phyloP scores from a whole-genome alignment of 2,329 filamentous ascomycete genomes.

The Knoxdaviesia capensis region DNA sequence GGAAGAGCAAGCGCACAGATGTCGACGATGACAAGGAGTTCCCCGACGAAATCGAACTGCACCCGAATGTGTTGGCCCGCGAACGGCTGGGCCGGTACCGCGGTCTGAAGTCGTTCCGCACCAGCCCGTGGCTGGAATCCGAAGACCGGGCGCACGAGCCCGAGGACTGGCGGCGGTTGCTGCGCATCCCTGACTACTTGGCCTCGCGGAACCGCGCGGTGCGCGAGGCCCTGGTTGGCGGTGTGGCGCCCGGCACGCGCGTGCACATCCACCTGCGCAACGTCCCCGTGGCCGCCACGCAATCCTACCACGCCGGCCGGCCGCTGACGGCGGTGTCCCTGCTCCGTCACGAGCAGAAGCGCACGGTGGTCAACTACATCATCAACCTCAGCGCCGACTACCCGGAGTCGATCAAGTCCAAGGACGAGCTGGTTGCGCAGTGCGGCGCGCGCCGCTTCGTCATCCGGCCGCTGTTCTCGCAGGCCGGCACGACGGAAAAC shows the following conservation, averaged over 20 bases:
- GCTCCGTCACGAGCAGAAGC: slow-evolving; percentile 87
- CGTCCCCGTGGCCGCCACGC: slow-evolving; percentile 20
- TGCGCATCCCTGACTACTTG: slow-evolving; percentile 80
- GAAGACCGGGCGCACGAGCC: slow-evolving; percentile 79
- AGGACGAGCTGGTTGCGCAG: slow-evolving; percentile 81
- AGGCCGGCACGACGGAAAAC: slow-evolving; percentile 77
- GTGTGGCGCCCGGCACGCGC: slow-evolving; percentile 63
- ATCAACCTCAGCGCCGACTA: slow-evolving; percentile 68
- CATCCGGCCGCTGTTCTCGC: slow-evolving; percentile 80
- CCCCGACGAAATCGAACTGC: slow-evolving; percentile 90
- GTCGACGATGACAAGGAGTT: slow-evolving; percentile 85
- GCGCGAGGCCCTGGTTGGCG: slow-evolving; percentile 73
- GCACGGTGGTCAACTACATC: slow-evolving; percentile 73
- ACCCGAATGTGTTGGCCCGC: slow-evolving; percentile 65
- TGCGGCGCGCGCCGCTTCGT: slow-evolving; percentile 73
- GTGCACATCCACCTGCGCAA: slow-evolving; percentile 57
- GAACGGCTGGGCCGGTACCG: slow-evolving; percentile 76
- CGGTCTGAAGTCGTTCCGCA: slow-evolving; percentile 77
- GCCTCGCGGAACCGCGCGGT: slow-evolving; percentile 57
- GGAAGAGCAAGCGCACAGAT: slow-evolving; percentile 57
- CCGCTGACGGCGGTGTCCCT: slow-evolving; percentile 70
- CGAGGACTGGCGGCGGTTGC: slow-evolving; percentile 68
- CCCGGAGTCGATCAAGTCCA: slow-evolving; percentile 61
- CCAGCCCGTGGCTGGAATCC: slow-evolving; percentile 72
- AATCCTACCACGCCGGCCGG: slow-evolving; percentile 24